Evolutionary conservation across 2,329 filamentous ascomycete species (phyloP).

Genomic region (Stagonosporopsis rhizophila): DNA sequence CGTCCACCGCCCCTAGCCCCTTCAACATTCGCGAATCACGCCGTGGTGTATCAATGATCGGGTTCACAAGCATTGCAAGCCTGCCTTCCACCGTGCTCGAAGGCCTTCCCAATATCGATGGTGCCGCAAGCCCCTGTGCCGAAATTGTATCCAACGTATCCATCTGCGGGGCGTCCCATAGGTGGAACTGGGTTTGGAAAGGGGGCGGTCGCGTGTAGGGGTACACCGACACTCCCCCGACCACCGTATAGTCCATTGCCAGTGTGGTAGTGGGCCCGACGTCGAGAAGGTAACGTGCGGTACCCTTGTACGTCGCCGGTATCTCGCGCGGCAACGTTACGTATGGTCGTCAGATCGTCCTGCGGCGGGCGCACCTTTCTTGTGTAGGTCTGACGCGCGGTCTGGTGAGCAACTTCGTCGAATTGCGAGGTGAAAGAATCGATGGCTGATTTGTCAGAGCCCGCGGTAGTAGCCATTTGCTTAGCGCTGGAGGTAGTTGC

Average conservation of each 20-base stretch:
- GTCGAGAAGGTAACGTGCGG: conserved; percentile 18
- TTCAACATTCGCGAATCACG: background rate
- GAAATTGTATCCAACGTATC: conserved; percentile 15
- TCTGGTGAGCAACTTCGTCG: conserved; percentile 22
- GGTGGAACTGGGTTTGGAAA: conserved; percentile 43
- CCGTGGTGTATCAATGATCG: background rate
- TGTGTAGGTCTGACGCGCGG: conserved; percentile 8
- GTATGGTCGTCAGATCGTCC: conserved; percentile 21
- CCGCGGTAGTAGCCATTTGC: background rate
- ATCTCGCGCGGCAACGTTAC: conserved; percentile 15
- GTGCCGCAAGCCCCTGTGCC: conserved; percentile 24
- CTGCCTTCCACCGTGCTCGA: background rate
- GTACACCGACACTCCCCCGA: conserved; percentile 32
- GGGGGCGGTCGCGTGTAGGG: conserved; percentile 39
- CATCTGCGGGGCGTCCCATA: conserved; percentile 21
- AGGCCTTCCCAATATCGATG: background rate
- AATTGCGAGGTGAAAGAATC: conserved; percentile 25
- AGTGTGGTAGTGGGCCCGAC: conserved; percentile 10
- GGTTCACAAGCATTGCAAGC: background rate
- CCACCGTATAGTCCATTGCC: conserved; percentile 37
- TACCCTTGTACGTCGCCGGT: background rate
- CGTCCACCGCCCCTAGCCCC: background rate
- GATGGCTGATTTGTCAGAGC: background rate
- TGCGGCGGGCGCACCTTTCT: conserved; percentile 4
- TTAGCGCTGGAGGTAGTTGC: background rate